Evolutionary conservation across 192 early-diverging fungal genomes (phyloP).

Genomic region (Chytriomyces confervae): DNA sequence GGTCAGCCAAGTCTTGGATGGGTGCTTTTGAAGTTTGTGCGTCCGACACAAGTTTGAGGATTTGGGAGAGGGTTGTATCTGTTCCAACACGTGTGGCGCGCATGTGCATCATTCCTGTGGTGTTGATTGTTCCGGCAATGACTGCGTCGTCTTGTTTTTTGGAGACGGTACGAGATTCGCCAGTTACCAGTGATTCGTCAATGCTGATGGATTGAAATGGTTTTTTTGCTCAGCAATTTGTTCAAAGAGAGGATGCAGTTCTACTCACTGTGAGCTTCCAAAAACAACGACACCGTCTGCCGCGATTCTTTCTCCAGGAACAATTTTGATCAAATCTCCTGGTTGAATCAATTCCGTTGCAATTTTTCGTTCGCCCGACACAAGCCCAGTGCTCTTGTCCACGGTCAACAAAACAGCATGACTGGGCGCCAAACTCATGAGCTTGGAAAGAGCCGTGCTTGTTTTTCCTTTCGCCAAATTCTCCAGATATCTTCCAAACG

Average conservation of each 20-base stretch:
- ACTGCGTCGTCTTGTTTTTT: constrained; percentile 71
- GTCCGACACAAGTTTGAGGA: constrained; percentile 90
- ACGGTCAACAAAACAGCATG: constrained; percentile 53
- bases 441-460: constrained; percentile 83
- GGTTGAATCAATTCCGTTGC: constrained; percentile 84
- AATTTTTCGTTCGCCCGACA: constrained; percentile 68
- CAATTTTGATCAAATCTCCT: constrained; percentile 83
- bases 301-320: constrained; percentile 93
- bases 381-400: constrained; percentile 39
- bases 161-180: constrained; percentile 81
- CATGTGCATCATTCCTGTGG: constrained; percentile 84
- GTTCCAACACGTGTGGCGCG: constrained; percentile 83
- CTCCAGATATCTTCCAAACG: constrained; percentile 90
- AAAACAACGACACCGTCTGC: constrained; percentile 81
- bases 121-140: constrained; percentile 96
- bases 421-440: constrained; percentile 86
- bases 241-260: neutral
- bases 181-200: constrained; percentile 97
- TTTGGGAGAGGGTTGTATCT: constrained; percentile 90
- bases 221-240: neutral
- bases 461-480: constrained; percentile 95
- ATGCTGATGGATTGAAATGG: constrained; percentile 48
- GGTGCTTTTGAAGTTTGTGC: constrained; percentile 95
- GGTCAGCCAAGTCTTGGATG: constrained; percentile 92
- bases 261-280: constrained; percentile 51